These are phyloP conservation scores for Lactarius hatsudake DNA, from an alignment of 768 basidiomycete species.

Conservation along the genomic window DNA sequence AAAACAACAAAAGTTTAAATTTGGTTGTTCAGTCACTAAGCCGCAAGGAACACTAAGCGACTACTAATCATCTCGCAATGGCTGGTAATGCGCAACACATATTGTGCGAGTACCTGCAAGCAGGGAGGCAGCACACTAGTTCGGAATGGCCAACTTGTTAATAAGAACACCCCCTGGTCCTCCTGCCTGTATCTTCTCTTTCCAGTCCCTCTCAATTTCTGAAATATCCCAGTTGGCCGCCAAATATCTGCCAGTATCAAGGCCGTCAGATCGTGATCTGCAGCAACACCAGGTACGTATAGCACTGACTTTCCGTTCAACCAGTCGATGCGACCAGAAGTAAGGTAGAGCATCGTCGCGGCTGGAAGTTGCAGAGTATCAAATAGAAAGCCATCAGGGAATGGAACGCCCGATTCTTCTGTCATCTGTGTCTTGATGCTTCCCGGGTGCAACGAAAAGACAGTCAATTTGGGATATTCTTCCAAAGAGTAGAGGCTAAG, in stretches of 20 bases:
- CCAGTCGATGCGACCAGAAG: slow-evolving; percentile 28
- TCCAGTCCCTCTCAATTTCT: neutral
- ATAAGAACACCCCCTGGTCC: neutral
- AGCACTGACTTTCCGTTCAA: slow-evolving; percentile 26
- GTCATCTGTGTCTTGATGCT: neutral
- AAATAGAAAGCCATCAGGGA: slow-evolving; percentile 6
- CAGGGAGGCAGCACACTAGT: too few relatives aligned
- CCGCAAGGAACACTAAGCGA: too few relatives aligned
- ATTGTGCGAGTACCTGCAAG: too few relatives aligned
- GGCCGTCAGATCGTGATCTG: neutral
- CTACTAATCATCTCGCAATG: too few relatives aligned
- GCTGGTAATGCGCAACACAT: too few relatives aligned
- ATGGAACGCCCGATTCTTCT: slow-evolving; percentile 9
- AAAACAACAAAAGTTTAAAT: too few relatives aligned
- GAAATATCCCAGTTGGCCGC: neutral
- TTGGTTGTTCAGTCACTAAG: too few relatives aligned
- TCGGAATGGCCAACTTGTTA: neutral
- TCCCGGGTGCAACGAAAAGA: neutral
- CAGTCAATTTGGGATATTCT: neutral
- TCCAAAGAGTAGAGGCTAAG: neutral
- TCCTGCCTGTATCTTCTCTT: neutral
- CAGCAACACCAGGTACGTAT: neutral
- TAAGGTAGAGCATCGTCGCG: slow-evolving; percentile 26
- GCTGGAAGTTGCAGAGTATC: slow-evolving; percentile 30
- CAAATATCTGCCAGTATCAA: neutral